These are phyloP conservation scores for Digitaria exilis DNA, from an alignment of 202 grass and related monocot genomes.

Conservation along the genomic window DNA sequence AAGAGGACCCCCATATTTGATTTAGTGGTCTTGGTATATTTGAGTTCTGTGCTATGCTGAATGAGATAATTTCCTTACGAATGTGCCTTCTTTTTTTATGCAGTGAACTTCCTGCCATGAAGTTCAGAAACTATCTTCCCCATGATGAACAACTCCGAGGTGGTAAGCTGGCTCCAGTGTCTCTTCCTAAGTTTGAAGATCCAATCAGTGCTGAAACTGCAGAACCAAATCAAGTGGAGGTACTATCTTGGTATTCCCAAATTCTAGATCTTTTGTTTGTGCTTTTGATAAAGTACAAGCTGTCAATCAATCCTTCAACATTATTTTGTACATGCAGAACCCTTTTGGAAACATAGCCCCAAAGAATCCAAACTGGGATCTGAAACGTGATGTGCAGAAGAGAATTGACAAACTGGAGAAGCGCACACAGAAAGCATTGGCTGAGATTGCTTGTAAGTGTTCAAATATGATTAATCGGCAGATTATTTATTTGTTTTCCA, in stretches of 20 bases:
- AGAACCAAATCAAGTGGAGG: slow-evolving; percentile 67
- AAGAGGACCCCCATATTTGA: neutral
- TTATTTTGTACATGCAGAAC: slow-evolving; percentile 50
- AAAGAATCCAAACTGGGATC: slow-evolving; percentile 98
- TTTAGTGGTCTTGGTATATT: neutral
- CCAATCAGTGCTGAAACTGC: slow-evolving; percentile 57
- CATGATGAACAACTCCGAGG: slow-evolving; percentile 92
- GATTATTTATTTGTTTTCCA: neutral
- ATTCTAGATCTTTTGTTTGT: neutral
- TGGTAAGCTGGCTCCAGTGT: slow-evolving; percentile 73
- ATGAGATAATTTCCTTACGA: neutral
- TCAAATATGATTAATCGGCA: neutral
- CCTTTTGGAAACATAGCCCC: slow-evolving; percentile 89
- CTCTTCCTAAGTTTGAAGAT: slow-evolving; percentile 93
- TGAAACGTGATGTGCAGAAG: slow-evolving; percentile 85
- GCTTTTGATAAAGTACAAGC: neutral
- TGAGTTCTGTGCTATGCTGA: neutral
- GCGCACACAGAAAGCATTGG: slow-evolving; percentile 89
- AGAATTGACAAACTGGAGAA: slow-evolving; percentile 91
- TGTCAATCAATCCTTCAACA: neutral
- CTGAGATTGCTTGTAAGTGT: slow-evolving; percentile 72
- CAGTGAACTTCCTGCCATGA: slow-evolving; percentile 66
- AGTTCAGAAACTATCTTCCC: slow-evolving; percentile 99
- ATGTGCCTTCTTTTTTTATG: slow-evolving; percentile 24
- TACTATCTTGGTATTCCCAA: slow-evolving; percentile 33